Evolutionary conservation across 306 rosid species (phyloP), one percentile per base, ranked within the genome.

Genomic region (Ammopiptanthus mongolicus): DNA sequence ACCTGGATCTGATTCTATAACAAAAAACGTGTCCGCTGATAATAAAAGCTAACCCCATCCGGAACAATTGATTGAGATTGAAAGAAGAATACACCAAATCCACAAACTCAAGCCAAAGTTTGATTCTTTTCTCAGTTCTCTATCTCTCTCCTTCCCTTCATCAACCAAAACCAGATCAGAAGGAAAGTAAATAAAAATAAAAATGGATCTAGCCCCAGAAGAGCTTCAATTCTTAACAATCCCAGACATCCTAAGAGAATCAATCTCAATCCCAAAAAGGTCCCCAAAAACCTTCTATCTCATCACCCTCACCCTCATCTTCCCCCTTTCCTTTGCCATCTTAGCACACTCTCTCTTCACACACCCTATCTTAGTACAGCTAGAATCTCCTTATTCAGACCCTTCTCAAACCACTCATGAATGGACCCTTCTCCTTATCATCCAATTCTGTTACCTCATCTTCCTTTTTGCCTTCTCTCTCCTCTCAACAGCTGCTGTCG

Each of bases 381-480:
- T 95, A 57, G 89, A 95, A 62, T 71, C 73, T 29, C 96, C 95
- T 0, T 80, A 78, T 42, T 19, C 85, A 8, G 96, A 90, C 65
- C 90, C 93, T 2, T 60, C 82, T 9, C 90, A 90, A 44, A 68
- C 87, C 82, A 64, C 79, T 11, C 99, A 89, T 17, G 79, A 91
- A 71, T 92, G 93, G 97, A 80, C 97, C 68, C 65, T 90, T 29
- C 97, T 95, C 48, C 90, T 95, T 48, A 4, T 83, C 71, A 65
- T 92, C 66, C 99, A 90, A 21, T 95, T 95, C 82, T 84, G 69
- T 59, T 95, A 95, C 88, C 93, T 95, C 76, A 83, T 90, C 22
- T 95, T 95, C 79, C 99, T 95, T 78, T 90, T 90, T 55, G 91
- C 92, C 1, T 92, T 95, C 87, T 95, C 99, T 28, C 97, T 95